These are phyloP conservation scores for Crithidia fasciculata DNA, from an alignment of 208 protist species.

Conservation along the genomic window DNA sequence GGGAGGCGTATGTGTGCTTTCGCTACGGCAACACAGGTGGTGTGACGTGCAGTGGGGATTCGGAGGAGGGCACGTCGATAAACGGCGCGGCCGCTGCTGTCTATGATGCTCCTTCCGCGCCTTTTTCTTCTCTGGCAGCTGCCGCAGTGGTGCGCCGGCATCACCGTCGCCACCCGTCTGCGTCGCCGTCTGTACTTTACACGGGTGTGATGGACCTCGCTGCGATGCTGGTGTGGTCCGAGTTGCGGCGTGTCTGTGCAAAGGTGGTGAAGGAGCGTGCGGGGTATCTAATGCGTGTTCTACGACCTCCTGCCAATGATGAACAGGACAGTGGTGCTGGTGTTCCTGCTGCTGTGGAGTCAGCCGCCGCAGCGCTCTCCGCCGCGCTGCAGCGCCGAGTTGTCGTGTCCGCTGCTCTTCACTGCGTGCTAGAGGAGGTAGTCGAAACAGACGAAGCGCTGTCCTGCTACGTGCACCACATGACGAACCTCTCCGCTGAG, in stretches of 20 bases:
- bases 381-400: too few species aligned
- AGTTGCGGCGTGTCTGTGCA: constrained; percentile 22
- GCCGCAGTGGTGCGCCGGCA: constrained; percentile 3
- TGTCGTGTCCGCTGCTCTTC: too few species aligned
- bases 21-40: constrained; percentile 10
- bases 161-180: too few species aligned
- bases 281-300: background rate
- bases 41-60: too few species aligned
- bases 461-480: constrained; percentile 4
- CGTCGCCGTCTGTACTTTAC: constrained; percentile 4
- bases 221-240: constrained; percentile 10
- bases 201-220: constrained; percentile 22
- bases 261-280: background rate
- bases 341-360: too few species aligned
- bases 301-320: too few species aligned
- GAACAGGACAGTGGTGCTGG: too few species aligned
- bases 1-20: constrained; percentile 25
- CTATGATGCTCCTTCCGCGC: background rate
- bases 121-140: background rate
- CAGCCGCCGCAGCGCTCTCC: background rate
- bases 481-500: background rate
- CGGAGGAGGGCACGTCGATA: too few species aligned
- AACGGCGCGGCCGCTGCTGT: background rate
- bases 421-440: background rate
- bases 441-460: background rate